Base-by-base conservation (phyloP, 2,329 filamentous ascomycete species). In the Penicillium sp. region DNA sequence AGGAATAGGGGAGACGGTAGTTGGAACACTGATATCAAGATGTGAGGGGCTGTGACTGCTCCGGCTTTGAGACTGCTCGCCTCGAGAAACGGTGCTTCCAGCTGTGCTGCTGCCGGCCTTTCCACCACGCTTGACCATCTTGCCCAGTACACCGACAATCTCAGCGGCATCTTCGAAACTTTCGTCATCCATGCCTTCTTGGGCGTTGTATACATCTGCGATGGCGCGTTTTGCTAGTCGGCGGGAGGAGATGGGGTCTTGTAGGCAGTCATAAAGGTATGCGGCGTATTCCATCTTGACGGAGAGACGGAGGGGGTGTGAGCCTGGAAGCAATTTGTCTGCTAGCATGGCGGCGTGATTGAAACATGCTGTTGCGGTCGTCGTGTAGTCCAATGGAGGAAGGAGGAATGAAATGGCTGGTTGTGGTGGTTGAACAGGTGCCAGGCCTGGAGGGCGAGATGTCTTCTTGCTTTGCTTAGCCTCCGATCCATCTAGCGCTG, bases 111-210 rank as follows among this genome's bases (percentile, higher is more conserved):
- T 77, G 6, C 67, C 69, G 0, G 72, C 69, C 58, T 79, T 80
- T 0, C 74, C 73, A 8, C 90, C 90, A 54, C 92, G 86, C 78
- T 91, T 93, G 85, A 93, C 92, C 89, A 97, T 95, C 72, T 89
- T 91, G 7, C 92, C 92, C 0, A 98, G 78, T 0, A 95, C 89
- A 1, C 91, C 90, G 9, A 98, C 93, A 13, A 97, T 84, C 71
- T 94, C 91, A 61, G 92, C 93, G 0, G 93, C 92, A 76, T 98
- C 95, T 67, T 91, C 88, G 74, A 97, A 99, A 82, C 95, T 96
- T 68, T 96, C 92, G 72, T 98, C 93, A 62, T 96, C 92, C 88
- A 98, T 94, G 22, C 91, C 92, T 76, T 97, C 93, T 57, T 90
- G 88, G 1, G 93, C 92, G 60, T 93, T 90, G 74, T 97, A 97